Conservation (phyloP, 2,329 filamentous ascomycete genomes). For the Botrytis porri region DNA sequence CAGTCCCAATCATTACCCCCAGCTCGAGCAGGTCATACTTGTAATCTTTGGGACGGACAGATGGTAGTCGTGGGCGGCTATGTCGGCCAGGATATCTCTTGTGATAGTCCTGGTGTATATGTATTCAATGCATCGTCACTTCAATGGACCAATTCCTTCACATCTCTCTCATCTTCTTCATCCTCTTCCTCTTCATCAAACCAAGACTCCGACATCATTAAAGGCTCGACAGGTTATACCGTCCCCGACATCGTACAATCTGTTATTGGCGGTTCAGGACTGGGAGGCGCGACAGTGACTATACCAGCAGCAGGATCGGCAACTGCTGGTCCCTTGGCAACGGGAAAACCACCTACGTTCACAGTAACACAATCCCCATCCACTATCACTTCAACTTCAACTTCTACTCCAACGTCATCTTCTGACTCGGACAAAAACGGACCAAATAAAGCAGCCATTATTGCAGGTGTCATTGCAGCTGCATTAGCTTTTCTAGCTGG, state of each 20-base stretch:
- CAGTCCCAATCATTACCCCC: constrained; percentile 51
- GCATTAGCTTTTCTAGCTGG: constrained; percentile 57
- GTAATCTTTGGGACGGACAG: constrained; percentile 66
- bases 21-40: constrained; percentile 65
- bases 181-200: constrained; percentile 13
- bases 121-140: constrained; percentile 68
- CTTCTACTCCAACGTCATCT: constrained; percentile 37
- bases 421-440: constrained; percentile 22
- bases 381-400: constrained; percentile 50
- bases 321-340: constrained; percentile 67
- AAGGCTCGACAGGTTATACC: constrained; percentile 60
- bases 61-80: constrained; percentile 71
- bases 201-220: constrained; percentile 43
- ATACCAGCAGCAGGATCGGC: constrained; percentile 59
- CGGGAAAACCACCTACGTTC: constrained; percentile 66
- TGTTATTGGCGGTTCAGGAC: constrained; percentile 58
- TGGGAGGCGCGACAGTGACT: constrained; percentile 64
- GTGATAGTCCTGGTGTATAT: constrained; percentile 68
- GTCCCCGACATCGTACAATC: constrained; percentile 62
- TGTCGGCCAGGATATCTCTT: constrained; percentile 56
- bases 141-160: constrained; percentile 62
- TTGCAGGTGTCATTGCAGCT: constrained; percentile 59
- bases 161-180: constrained; percentile 50
- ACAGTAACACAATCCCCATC: constrained; percentile 58
- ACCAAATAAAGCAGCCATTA: constrained; percentile 44